phyloP scores from a whole-genome alignment of 2,329 filamentous ascomycete species.

The Plectosphaerella cucumerina region DNA sequence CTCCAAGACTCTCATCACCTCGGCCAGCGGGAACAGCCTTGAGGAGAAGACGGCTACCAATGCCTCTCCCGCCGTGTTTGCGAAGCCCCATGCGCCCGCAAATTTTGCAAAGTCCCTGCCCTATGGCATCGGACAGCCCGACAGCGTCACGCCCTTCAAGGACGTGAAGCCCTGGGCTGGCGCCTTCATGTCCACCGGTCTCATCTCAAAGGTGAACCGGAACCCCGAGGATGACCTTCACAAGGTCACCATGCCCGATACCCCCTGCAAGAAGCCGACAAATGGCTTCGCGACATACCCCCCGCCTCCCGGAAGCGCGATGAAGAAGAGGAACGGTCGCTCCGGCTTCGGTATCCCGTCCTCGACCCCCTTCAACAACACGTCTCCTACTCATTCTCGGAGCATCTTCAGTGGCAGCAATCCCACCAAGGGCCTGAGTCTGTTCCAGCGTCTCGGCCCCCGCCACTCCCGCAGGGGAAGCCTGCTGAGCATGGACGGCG shows the following conservation, averaged over 20 bases:
- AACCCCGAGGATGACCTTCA: conserved; percentile 66
- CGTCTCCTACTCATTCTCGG: conserved; percentile 43
- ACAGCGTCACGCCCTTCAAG: conserved; percentile 50
- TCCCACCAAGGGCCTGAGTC: conserved; percentile 58
- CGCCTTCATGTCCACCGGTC: conserved; percentile 89
- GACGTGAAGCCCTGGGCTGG: conserved; percentile 71
- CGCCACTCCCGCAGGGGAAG: conserved; percentile 56
- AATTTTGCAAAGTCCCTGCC: conserved; percentile 76
- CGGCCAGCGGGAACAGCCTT: conserved; percentile 76
- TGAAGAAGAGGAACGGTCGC: conserved; percentile 59
- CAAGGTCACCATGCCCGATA: conserved; percentile 79
- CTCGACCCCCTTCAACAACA: conserved; percentile 77
- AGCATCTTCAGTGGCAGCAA: conserved; percentile 21
- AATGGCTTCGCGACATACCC: conserved; percentile 66
- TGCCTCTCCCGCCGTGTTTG: conserved; percentile 44
- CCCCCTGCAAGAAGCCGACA: conserved; percentile 85
- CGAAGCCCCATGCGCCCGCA: conserved; percentile 42
- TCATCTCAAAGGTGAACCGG: conserved; percentile 92
- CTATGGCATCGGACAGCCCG: conserved; percentile 40
- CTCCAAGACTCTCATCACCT: conserved; percentile 81
- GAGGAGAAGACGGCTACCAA: conserved; percentile 57
- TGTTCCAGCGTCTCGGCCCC: conserved; percentile 57
- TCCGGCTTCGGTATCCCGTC: conserved; percentile 70
- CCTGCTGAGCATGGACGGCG: conserved; percentile 76
- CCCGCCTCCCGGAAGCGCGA: conserved; percentile 51